Conservation (phyloP, 169 alveolate species). For the Plasmodium chabaudi region DNA sequence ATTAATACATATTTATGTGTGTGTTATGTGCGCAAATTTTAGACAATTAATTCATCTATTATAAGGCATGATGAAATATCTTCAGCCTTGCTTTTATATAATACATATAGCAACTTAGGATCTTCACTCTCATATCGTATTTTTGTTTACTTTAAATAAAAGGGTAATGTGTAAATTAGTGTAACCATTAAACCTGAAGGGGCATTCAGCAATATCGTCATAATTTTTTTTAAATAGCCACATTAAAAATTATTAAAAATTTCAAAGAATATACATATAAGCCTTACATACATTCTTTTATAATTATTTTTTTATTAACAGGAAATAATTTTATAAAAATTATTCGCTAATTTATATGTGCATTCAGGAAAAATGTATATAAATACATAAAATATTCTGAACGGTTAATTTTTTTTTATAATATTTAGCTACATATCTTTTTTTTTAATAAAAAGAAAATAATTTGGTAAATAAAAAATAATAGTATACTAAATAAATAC, state of each 20-base stretch:
- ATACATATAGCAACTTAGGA: too few species aligned
- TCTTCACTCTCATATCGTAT: too few species aligned
- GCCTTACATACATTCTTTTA: neutral
- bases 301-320: constrained; percentile 18
- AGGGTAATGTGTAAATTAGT: too few species aligned
- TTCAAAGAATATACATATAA: neutral
- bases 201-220: neutral
- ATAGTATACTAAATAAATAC: neutral
- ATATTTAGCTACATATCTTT: neutral
- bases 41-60: too few species aligned
- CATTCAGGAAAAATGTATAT: neutral
- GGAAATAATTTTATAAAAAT: constrained; percentile 21
- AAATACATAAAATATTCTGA: constrained; percentile 20
- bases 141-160: too few species aligned
- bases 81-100: too few species aligned
- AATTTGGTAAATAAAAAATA: neutral
- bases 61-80: too few species aligned
- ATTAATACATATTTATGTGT: too few species aligned
- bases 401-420: constrained; percentile 2
- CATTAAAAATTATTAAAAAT: neutral
- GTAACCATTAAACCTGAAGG: neutral
- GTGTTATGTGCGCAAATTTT: too few species aligned
- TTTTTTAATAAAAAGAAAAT: neutral
- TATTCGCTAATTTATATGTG: constrained; percentile 5
- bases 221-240: neutral